Percentiles rank a stretch among this genome's conserved stretches.
Evolutionary conservation across 2,329 filamentous ascomycete species (phyloP).

Genomic region (Didymella pinodella): DNA sequence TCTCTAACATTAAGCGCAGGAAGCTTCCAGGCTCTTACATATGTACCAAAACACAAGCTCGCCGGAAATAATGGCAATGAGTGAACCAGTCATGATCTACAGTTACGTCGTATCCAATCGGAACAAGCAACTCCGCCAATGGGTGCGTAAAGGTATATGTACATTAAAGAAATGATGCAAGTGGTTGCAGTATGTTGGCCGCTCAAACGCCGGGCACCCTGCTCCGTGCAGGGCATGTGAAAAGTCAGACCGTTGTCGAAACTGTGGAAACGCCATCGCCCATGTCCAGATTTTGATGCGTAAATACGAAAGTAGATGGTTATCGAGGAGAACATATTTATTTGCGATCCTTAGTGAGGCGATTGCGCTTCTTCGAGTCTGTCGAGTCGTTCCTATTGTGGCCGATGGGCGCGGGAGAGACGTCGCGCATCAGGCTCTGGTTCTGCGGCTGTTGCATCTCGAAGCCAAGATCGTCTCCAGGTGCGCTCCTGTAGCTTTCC

Average conservation of each 20-base stretch:
- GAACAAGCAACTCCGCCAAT: conserved; percentile 6
- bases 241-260: conserved; percentile 22
- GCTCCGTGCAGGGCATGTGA: conserved; percentile 16
- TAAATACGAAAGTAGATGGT: conserved; percentile 14
- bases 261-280: conserved; percentile 20
- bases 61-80: conserved; percentile 18
- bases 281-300: conserved; percentile 19
- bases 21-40: conserved; percentile 11
- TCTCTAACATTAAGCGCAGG: conserved; percentile 25
- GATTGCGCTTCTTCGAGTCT: conserved; percentile 49
- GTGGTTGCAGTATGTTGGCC: conserved; percentile 14
- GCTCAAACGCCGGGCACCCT: conserved; percentile 23
- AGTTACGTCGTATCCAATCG: conserved; percentile 21
- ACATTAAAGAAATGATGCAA: conserved; percentile 25
- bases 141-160: conserved; percentile 22
- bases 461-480: conserved; percentile 42
- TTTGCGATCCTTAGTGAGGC: conserved; percentile 46
- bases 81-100: conserved; percentile 30
- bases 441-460: conserved; percentile 50
- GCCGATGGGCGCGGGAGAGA: conserved; percentile 43
- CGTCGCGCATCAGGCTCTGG: conserved; percentile 45
- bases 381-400: conserved; percentile 43
- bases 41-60: conserved; percentile 14
- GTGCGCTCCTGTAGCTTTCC: conserved; percentile 51
- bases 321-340: conserved; percentile 22